phyloP scores from a whole-genome alignment of 192 early-diverging fungal species.

The Geranomyces michiganensis region DNA sequence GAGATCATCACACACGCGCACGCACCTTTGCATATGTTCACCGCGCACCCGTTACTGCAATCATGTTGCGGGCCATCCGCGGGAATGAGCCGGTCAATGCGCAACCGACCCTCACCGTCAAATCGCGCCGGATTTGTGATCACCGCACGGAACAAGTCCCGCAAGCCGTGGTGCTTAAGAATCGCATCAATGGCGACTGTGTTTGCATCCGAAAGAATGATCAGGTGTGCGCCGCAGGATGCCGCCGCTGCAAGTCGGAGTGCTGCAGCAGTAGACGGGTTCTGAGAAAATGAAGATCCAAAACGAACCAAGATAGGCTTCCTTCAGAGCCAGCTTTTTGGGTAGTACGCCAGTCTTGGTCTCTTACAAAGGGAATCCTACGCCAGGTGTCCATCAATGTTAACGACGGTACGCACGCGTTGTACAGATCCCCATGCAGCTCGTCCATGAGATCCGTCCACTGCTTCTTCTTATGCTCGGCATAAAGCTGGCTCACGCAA shows the following conservation, averaged over 20 bases:
- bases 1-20: neutral
- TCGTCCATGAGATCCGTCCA: constrained; percentile 70
- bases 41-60: constrained; percentile 55
- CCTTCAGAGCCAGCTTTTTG: too few species aligned
- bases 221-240: constrained; percentile 45
- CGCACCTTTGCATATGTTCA: constrained; percentile 68
- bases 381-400: constrained; percentile 31
- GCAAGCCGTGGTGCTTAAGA: constrained; percentile 55
- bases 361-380: constrained; percentile 15
- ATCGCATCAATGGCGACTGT: constrained; percentile 62
- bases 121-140: constrained; percentile 63
- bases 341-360: too few species aligned
- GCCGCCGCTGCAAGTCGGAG: constrained; percentile 44
- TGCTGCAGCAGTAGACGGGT: constrained; percentile 47
- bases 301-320: too few species aligned
- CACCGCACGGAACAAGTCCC: constrained; percentile 47
- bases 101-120: constrained; percentile 46
- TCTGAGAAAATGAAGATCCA: too few species aligned
- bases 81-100: constrained; percentile 47
- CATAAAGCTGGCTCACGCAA: constrained; percentile 19
- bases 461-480: constrained; percentile 36
- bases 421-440: constrained; percentile 22
- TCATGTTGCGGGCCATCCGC: constrained; percentile 40
- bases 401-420: neutral
- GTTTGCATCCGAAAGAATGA: constrained; percentile 69